A percentile compares a stretch with the other conserved stretches of the same genome.
Evolutionary conservation across 1,284 basidiomycete species (phyloP).

Genomic region (Tilletia walkeri): DNA sequence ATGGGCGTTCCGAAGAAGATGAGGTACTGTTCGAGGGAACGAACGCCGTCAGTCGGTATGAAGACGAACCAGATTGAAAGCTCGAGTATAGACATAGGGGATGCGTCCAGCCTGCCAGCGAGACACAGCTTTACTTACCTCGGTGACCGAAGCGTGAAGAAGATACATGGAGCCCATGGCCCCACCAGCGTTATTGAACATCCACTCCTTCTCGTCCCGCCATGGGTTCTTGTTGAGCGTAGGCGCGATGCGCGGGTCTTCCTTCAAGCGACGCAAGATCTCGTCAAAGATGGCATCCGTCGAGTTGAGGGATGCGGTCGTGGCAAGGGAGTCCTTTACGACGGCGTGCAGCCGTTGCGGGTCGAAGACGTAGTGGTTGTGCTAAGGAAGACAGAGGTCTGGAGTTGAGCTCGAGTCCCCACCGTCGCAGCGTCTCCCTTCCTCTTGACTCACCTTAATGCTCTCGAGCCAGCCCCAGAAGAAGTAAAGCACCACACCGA

Average conservation of each 20-base stretch:
- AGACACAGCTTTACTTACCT: conserved; percentile 48
- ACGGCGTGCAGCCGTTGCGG: conserved; percentile 39
- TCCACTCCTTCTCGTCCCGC: conserved; percentile 70
- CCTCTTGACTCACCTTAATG: conserved; percentile 17
- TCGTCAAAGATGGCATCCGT: conserved; percentile 49
- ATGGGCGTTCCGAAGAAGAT: conserved; percentile 90
- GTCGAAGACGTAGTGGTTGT: conserved; percentile 51
- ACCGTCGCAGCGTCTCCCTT: too few species aligned
- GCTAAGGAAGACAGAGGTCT: conserved; percentile 18
- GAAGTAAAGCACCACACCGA: conserved; percentile 1
- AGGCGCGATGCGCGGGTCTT: conserved; percentile 41
- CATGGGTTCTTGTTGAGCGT: conserved; percentile 47
- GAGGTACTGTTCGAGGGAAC: conserved; percentile 55
- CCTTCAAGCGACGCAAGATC: conserved; percentile 38
- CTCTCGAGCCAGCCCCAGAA: conserved; percentile 10
- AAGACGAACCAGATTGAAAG: too few species aligned
- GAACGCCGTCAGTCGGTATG: neutral
- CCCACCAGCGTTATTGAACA: conserved; percentile 96
- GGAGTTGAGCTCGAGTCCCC: neutral
- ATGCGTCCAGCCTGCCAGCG: neutral
- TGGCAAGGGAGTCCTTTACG: conserved; percentile 35
- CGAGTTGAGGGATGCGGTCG: conserved; percentile 34
- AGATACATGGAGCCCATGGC: conserved; percentile 98
- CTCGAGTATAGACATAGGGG: too few species aligned
- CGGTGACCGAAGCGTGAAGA: conserved; percentile 89